Conservation (phyloP, 2,329 filamentous ascomycete species). For the Alternaria rosae region DNA sequence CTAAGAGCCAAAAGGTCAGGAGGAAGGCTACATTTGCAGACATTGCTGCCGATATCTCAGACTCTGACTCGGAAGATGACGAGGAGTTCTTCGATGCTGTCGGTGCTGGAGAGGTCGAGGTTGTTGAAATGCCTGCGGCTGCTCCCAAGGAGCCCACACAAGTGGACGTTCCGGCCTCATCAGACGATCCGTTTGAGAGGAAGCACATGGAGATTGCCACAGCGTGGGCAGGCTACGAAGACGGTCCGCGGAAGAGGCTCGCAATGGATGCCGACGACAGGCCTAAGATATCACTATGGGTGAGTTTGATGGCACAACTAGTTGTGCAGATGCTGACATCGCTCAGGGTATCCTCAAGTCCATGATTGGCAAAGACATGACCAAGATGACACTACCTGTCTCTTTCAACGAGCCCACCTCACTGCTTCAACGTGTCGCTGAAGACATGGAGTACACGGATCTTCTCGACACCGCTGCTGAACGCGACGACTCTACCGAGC, state of each 20-base stretch:
- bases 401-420: constrained; percentile 99
- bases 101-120: constrained; percentile 88
- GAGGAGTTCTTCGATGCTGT: constrained; percentile 98
- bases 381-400: constrained; percentile 97
- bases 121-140: constrained; percentile 68
- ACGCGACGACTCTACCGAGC: constrained; percentile 84
- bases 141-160: constrained; percentile 49
- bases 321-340: constrained; percentile 30
- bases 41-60: constrained; percentile 71
- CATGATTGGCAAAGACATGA: constrained; percentile 99
- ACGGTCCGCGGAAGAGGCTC: constrained; percentile 78
- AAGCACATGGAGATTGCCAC: constrained; percentile 72
- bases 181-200: constrained; percentile 57
- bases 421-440: constrained; percentile 88
- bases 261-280: constrained; percentile 92
- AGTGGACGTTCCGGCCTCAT: constrained; percentile 33
- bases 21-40: constrained; percentile 74
- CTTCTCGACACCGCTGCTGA: constrained; percentile 89
- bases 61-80: constrained; percentile 76
- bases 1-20: constrained; percentile 44
- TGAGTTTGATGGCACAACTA: constrained; percentile 51
- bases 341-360: constrained; percentile 90
- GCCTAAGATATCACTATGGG: constrained; percentile 95
- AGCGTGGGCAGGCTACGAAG: constrained; percentile 90
- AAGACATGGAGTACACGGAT: constrained; percentile 98